Evolutionary conservation across 2,329 filamentous ascomycete genomes (phyloP).

Genomic region (Aspergillus quadrilineatus): DNA sequence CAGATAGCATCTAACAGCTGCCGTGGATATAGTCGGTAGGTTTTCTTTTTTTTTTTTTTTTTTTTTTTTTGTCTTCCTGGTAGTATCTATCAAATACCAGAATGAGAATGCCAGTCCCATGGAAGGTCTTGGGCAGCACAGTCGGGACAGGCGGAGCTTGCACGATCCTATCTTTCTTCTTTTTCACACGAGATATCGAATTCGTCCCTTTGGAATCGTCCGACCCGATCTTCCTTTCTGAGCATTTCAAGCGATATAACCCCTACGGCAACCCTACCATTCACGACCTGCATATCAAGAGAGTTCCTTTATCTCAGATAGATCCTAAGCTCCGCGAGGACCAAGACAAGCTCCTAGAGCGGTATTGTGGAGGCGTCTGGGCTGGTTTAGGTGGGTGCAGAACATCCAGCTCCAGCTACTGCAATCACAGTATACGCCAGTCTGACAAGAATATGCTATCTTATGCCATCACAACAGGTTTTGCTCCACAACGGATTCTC

Average conservation of each 20-base stretch:
- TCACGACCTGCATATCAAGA: conserved; percentile 9
- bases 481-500: neutral
- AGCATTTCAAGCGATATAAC: conserved; percentile 1
- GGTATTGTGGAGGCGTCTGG: conserved; percentile 14
- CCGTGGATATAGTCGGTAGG: neutral
- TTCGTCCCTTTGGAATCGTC: neutral
- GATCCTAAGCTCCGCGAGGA: neutral
- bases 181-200: neutral
- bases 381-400: conserved; percentile 3
- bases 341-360: conserved; percentile 1
- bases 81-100: too few species aligned
- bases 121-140: neutral
- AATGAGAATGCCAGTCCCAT: neutral
- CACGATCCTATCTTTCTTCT: neutral
- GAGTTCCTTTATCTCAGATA: conserved; percentile 8
- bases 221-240: neutral
- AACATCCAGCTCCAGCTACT: neutral
- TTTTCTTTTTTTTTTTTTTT: too few species aligned
- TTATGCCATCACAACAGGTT: neutral
- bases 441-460: neutral
- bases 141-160: neutral
- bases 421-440: neutral
- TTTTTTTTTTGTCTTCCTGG: too few species aligned
- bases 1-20: neutral
- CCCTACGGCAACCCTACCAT: conserved; percentile 12